Percentiles rank a stretch among this genome's conserved stretches.
Conservation (phyloP, 345 rosid species). For the Acer saccharum region DNA sequence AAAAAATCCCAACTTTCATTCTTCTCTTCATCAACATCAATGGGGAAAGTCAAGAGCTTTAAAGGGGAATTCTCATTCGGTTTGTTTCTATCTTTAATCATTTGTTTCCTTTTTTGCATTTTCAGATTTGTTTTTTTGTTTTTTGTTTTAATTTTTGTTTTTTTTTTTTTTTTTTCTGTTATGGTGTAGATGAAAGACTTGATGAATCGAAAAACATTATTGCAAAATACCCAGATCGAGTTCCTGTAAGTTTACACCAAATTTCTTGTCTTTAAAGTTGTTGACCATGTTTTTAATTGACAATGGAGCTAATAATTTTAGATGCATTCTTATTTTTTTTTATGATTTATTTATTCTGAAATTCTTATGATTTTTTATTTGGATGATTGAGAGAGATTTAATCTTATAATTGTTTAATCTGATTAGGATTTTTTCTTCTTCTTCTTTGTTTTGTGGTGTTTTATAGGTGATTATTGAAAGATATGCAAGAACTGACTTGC, state of each 20-base stretch:
- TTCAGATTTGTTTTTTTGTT: neutral
- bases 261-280: neutral
- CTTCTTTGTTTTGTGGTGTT: neutral
- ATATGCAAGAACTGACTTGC: slow-evolving; percentile 65
- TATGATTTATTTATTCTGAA: neutral
- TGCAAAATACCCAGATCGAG: slow-evolving; percentile 64
- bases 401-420: neutral
- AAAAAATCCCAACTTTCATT: neutral
- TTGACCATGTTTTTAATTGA: neutral
- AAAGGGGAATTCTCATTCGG: slow-evolving; percentile 38
- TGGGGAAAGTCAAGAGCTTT: slow-evolving; percentile 44
- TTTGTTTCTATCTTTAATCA: slow-evolving; percentile 1
- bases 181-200: slow-evolving; percentile 50
- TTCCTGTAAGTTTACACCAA: slow-evolving; percentile 50
- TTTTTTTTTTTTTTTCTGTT: neutral
- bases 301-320: neutral
- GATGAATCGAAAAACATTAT: slow-evolving; percentile 59
- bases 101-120: neutral
- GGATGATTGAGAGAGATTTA: neutral
- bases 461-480: slow-evolving; percentile 71
- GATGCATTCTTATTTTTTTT: neutral
- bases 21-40: slow-evolving; percentile 4
- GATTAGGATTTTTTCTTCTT: neutral
- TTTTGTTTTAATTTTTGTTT: too few relatives aligned
- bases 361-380: neutral